Base-by-base conservation (phyloP, 371 early-diverging fungal genomes). In the Mortierella sp. region DNA sequence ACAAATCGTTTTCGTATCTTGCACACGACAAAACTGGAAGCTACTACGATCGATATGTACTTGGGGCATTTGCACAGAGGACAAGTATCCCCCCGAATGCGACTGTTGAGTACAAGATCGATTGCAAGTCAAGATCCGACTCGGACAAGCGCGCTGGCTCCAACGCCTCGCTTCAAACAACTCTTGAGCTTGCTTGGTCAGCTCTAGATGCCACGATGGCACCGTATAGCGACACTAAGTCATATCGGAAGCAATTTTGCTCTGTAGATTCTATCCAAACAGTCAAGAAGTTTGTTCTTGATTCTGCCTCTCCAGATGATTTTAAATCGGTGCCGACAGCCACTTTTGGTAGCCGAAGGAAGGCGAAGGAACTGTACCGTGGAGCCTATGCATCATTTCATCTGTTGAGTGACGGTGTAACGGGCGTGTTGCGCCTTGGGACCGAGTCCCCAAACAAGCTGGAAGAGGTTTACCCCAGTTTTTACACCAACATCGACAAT, bases 361-460 rank as follows among this genome's bases (percentile, higher is more conserved):
- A 74, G 47, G 66, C 80, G 0, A 43, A 23, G 5, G 80, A 80
- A 15, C 57, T 80, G 19, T 70, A 67, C 42, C 59, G 80, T 9
- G 75, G 75, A 8, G 53, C 74, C 2, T 80, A 80, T 42, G 80
- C 80, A 13, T 80, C 80, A 0, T 80, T 80, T 43, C 75, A 80
- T 28, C 28, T 80, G 37, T 47, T 80, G 60, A 55, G 61, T 17
- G 80, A 80, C 42, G 71, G 71, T 17, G 28, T 57, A 19, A 80
- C 80, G 13, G 80, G 75, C 19, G 71, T 80, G 3, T 70, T 80
- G 23, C 74, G 80, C 3, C 68, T 80, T 12, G 71, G 70, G 10
- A 79, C 80, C n/a, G 80, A 74, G 29, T 73, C 74, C 0, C 75
- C 80, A 23, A 59, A 64, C 65, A 73, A 70, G n/a, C 17, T 29